Base-by-base conservation (phyloP, 345 rosid genomes). In the Lepidium africanum region DNA sequence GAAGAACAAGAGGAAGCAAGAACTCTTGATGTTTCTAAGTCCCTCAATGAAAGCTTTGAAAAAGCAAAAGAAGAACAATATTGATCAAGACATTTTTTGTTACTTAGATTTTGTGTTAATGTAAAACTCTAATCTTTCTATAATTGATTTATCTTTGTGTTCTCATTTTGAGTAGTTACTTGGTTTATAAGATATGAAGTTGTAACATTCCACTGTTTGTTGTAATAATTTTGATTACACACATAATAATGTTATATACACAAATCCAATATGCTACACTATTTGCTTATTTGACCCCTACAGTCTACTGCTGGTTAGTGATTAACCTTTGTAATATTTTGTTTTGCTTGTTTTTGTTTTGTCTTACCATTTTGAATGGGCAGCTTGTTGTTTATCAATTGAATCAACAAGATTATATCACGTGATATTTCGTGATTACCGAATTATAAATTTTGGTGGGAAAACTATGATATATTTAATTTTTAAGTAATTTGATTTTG, bases 21-120 rank as follows among this genome's bases (percentile, higher is more conserved):
- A 46, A 17, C 19, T 57, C 37, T 43, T 9, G 38, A 78, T 45
- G 64, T 82, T 40, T 76, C 84, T 21, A 69, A 84, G 63, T 59
- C 83, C 13, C 83, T 83, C 12, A 79, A 82, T 2, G 81, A 77
- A 19, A 73, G 76, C 81, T 82, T 83, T 51, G 54, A 62, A n/a
- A 59, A 80, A 72, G 79, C 68, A 58, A 56, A 43, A 48, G 53
- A 70, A 52, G 9, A 51, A 32, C 1, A 50, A 30, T 17, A 51
- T 6, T 38, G 33, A 59, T n/a, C 2, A 64, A 64, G 2, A 16
- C 12, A 9, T 0, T 27, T 19, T 36, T 12, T 35, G 6, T 27
- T 0, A 27, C 6, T 45, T 15, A 51, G 27, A 6, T 39, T 25
- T 5, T 15, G 16, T 36, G 10, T 64, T 51, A 23, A 37, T 5